phyloP scores from a whole-genome alignment of 331 rosid species.

The Acacia concinna region DNA sequence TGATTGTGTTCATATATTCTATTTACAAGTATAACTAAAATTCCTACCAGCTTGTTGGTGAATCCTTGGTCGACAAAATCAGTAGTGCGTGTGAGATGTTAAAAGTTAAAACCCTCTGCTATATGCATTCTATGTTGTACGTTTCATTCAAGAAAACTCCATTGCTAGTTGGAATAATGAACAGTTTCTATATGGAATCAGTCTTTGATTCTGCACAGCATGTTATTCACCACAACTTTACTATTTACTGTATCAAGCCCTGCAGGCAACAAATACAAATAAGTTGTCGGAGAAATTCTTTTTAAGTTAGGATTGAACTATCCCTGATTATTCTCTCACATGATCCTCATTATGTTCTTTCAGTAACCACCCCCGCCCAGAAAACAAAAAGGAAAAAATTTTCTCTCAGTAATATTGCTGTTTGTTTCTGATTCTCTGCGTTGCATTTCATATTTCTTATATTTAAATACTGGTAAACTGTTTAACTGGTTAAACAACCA shows the following conservation, averaged over 20 bases:
- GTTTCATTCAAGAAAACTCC: neutral
- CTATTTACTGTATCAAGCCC: neutral
- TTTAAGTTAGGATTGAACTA: neutral
- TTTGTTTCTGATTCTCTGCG: neutral
- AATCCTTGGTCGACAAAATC: neutral
- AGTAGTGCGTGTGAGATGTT: neutral
- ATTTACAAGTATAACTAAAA: neutral
- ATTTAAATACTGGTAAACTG: neutral
- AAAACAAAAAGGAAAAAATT: no score
- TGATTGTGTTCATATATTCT: neutral
- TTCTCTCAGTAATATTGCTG: neutral
- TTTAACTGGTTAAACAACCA: neutral
- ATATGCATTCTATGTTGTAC: neutral
- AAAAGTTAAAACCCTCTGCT: neutral
- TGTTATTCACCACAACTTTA: neutral
- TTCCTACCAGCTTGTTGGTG: neutral
- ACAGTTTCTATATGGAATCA: neutral
- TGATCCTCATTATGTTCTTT: no score
- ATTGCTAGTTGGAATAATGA: neutral
- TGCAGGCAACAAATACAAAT: neutral
- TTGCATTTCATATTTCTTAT: neutral
- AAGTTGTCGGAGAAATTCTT: neutral
- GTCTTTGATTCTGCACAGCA: neutral
- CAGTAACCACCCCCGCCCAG: no score
- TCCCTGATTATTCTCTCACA: neutral